Evolutionary conservation across 1,284 basidiomycete genomes (phyloP).

Genomic region (Naganishia sp.): DNA sequence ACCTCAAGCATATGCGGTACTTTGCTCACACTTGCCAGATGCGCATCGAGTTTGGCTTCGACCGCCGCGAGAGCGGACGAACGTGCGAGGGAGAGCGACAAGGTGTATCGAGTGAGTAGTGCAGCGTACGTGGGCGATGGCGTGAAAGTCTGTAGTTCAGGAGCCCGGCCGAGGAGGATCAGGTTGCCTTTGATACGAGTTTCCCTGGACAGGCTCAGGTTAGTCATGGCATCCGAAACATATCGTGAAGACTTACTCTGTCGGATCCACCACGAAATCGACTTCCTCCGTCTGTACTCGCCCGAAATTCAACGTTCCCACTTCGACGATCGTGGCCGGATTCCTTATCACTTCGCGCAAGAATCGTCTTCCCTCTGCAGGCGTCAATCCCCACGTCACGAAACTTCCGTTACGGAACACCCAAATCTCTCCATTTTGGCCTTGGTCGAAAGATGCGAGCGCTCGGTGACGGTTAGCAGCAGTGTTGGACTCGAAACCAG

Average conservation of each 20-base stretch:
- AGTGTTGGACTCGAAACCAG: background rate
- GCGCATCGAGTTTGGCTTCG: conserved; percentile 76
- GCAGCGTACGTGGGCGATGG: conserved; percentile 54
- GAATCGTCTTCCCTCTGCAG: conserved; percentile 72
- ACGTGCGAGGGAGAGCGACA: conserved; percentile 82
- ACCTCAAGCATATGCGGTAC: conserved; percentile 72
- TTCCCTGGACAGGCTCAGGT: conserved; percentile 56
- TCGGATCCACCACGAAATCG: conserved; percentile 84
- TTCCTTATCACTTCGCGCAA: conserved; percentile 63
- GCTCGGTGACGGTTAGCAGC: background rate
- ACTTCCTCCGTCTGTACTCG: conserved; percentile 83
- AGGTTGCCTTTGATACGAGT: conserved; percentile 84
- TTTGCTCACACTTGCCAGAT: conserved; percentile 74
- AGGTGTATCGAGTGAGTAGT: conserved; percentile 79
- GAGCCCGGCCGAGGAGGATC: conserved; percentile 76
- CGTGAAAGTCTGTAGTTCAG: conserved; percentile 54
- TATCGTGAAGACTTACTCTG: conserved; percentile 63
- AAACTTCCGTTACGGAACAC: conserved; percentile 81
- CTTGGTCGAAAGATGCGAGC: conserved; percentile 46
- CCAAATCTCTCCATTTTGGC: conserved; percentile 78
- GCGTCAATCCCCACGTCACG: conserved; percentile 83
- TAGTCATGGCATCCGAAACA: background rate
- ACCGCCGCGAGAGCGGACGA: conserved; percentile 80
- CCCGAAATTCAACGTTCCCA: conserved; percentile 59
- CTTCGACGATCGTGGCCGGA: conserved; percentile 60